Percentiles rank a stretch among this genome's conserved stretches.
phyloP scores from a whole-genome alignment of 768 basidiomycete species.

The Dacryopinax spathularia region DNA sequence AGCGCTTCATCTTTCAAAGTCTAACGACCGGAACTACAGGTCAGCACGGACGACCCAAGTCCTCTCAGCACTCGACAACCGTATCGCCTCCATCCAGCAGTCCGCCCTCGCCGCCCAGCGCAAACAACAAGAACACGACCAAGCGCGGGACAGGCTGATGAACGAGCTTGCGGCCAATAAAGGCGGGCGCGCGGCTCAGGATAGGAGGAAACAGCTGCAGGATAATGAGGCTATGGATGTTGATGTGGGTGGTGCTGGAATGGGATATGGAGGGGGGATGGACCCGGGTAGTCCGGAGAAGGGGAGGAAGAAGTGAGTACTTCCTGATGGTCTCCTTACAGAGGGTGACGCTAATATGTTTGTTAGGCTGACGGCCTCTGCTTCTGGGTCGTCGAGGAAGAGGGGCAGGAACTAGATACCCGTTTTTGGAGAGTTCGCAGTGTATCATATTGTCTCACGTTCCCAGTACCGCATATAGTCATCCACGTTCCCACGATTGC shows the following conservation, averaged over 20 bases:
- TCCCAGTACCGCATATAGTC: neutral
- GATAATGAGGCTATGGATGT: neutral
- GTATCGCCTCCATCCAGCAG: constrained; percentile 39
- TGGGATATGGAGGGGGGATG: neutral
- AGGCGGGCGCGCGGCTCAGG: neutral
- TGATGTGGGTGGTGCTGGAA: neutral
- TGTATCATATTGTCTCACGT: neutral
- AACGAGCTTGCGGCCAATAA: neutral
- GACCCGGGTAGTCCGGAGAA: constrained; percentile 1
- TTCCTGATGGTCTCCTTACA: neutral
- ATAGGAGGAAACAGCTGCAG: neutral
- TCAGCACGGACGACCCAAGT: constrained; percentile 48
- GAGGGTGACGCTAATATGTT: neutral
- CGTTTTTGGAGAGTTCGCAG: neutral
- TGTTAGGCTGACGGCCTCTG: neutral
- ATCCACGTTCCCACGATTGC: neutral
- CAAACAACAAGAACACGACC: neutral
- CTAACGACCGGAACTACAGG: constrained; percentile 5
- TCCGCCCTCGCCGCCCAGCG: neutral
- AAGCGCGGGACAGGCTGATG: constrained; percentile 1
- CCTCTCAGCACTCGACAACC: constrained; percentile 55
- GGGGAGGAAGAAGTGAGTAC: neutral
- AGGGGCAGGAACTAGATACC: neutral
- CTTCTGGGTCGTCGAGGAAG: neutral
- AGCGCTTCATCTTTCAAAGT: constrained; percentile 1